phyloP scores from a whole-genome alignment of 495 filamentous ascomycete genomes.

The Neurospora hispaniola region DNA sequence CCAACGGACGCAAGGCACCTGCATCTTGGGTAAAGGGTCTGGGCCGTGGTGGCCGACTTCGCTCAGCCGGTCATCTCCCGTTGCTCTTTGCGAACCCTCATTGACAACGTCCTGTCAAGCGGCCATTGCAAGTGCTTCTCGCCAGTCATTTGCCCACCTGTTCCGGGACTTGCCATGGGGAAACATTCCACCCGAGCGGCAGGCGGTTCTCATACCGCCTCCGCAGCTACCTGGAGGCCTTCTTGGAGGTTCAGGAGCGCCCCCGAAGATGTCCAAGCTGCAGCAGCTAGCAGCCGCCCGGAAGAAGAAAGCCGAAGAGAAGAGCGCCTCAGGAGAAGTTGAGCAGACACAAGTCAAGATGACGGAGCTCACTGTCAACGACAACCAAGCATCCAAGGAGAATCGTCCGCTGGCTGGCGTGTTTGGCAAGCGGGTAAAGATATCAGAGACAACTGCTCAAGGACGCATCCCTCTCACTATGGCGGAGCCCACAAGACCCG shows the following conservation, averaged over 20 bases:
- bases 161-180: slow-evolving; percentile 86
- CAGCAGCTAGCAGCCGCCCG: slow-evolving; percentile 80
- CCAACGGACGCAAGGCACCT: neutral
- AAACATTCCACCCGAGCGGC: slow-evolving; percentile 57
- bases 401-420: slow-evolving; percentile 10
- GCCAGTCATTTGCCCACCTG: slow-evolving; percentile 31
- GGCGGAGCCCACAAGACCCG: slow-evolving; percentile 7
- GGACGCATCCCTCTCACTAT: slow-evolving; percentile 9
- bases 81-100: slow-evolving; percentile 1
- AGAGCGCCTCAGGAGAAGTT: slow-evolving; percentile 26
- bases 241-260: slow-evolving; percentile 57
- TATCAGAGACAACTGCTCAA: slow-evolving; percentile 13
- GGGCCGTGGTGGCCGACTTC: neutral
- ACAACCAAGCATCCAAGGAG: slow-evolving; percentile 11
- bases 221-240: slow-evolving; percentile 52
- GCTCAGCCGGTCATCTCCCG: neutral
- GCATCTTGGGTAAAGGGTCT: slow-evolving; percentile 1
- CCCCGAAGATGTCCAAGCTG: slow-evolving; percentile 78
- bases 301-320: slow-evolving; percentile 72
- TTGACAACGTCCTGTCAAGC: neutral
- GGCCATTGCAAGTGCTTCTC: neutral
- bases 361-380: slow-evolving; percentile 15
- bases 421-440: slow-evolving; percentile 23
- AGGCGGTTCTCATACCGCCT: slow-evolving; percentile 56
- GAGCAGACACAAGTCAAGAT: slow-evolving; percentile 21